phyloP scores from a whole-genome alignment of 2,329 filamentous ascomycete genomes.

The Knufia fluminis region DNA sequence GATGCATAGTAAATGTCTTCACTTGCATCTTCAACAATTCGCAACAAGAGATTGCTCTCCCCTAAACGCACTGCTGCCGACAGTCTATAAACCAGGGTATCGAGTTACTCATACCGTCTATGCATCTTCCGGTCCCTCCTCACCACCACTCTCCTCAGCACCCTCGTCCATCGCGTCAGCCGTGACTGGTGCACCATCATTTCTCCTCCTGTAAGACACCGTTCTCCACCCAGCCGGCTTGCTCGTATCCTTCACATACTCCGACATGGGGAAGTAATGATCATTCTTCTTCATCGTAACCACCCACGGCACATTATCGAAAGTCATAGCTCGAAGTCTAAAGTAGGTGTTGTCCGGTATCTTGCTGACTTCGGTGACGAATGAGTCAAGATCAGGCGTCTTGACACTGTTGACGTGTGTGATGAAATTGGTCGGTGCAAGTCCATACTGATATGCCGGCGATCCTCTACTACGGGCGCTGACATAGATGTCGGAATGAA shows the following conservation, averaged over 20 bases:
- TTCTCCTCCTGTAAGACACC: constrained; percentile 41
- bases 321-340: constrained; percentile 91
- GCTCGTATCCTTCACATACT: constrained; percentile 50
- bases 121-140: constrained; percentile 14
- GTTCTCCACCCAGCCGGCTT: constrained; percentile 49
- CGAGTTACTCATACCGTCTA: not conserved
- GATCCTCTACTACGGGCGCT: constrained; percentile 76
- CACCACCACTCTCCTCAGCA: constrained; percentile 26
- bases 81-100: not conserved
- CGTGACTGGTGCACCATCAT: constrained; percentile 35
- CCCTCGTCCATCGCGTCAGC: constrained; percentile 40
- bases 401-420: constrained; percentile 86
- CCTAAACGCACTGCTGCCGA: not conserved
- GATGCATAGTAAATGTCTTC: no score
- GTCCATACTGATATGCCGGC: constrained; percentile 78
- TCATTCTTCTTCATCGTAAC: constrained; percentile 99
- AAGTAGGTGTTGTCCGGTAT: constrained; percentile 98
- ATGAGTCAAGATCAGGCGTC: constrained; percentile 71
- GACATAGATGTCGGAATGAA: constrained; percentile 94
- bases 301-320: constrained; percentile 98
- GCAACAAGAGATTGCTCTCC: no score
- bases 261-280: constrained; percentile 71
- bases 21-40: no score
- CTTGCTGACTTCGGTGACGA: constrained; percentile 70
- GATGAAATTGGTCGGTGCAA: constrained; percentile 95